Conservation (phyloP, 1,284 basidiomycete genomes). For the Mycena sp. region DNA sequence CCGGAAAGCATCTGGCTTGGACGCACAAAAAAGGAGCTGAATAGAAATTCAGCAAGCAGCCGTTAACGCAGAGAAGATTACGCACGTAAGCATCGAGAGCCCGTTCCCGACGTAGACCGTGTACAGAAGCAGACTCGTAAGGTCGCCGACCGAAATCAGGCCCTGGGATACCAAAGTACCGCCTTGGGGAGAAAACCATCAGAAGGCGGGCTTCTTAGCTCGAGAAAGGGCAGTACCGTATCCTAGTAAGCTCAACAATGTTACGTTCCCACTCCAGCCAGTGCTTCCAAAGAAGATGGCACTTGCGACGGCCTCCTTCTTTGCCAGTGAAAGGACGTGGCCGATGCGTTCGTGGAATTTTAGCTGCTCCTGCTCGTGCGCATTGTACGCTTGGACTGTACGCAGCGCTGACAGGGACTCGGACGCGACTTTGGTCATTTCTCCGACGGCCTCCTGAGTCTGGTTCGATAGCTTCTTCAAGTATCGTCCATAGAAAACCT, state of each 20-base stretch:
- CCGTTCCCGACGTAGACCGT: slow-evolving; percentile 89
- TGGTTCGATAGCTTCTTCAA: slow-evolving; percentile 90
- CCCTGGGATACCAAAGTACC: slow-evolving; percentile 91
- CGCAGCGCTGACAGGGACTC: slow-evolving; percentile 94
- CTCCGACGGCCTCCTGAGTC: slow-evolving; percentile 94
- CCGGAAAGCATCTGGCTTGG: neutral
- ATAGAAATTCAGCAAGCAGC: slow-evolving; percentile 19
- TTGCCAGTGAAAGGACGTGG: slow-evolving; percentile 79
- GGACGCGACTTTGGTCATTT: slow-evolving; percentile 93
- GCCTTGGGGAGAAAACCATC: slow-evolving; percentile 53
- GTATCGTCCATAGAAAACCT: slow-evolving; percentile 96
- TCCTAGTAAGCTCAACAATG: slow-evolving; percentile 88
- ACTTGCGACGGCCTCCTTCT: slow-evolving; percentile 90
- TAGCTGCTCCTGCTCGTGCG: slow-evolving; percentile 73
- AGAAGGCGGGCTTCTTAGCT: neutral
- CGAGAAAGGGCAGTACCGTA: slow-evolving; percentile 67
- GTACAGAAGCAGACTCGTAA: slow-evolving; percentile 93
- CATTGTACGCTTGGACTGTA: slow-evolving; percentile 94
- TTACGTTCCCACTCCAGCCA: slow-evolving; percentile 95
- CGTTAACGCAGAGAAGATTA: slow-evolving; percentile 23
- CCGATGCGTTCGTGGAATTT: slow-evolving; percentile 77
- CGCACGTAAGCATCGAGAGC: slow-evolving; percentile 82
- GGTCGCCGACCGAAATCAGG: slow-evolving; percentile 89
- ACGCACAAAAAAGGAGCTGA: slow-evolving; percentile 67
- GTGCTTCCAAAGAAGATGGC: slow-evolving; percentile 95